A percentile compares a stretch with the other conserved stretches of the same genome.
These are phyloP conservation scores for Euphrasia confusa DNA, from an alignment of 257 asterid species.

Conservation along the genomic window DNA sequence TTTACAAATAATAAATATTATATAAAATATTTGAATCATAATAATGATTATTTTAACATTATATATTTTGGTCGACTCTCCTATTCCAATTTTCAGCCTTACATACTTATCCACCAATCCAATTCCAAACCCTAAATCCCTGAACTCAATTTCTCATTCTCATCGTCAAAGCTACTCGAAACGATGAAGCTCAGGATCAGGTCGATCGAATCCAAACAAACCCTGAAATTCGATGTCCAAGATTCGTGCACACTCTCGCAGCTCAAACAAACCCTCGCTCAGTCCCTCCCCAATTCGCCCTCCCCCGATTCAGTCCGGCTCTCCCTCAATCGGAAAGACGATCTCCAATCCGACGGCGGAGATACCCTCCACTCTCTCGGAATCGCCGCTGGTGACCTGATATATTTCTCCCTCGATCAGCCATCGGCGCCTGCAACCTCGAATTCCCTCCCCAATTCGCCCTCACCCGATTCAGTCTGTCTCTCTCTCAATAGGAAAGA, in stretches of 20 bases:
- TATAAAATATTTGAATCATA: no score
- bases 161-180: not conserved
- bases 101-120: no score
- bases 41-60: no score
- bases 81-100: no score
- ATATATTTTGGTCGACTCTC: no score
- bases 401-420: constrained; percentile 44
- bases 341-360: constrained; percentile 47
- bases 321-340: constrained; percentile 71
- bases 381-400: constrained; percentile 65
- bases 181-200: constrained; percentile 70
- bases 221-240: constrained; percentile 52
- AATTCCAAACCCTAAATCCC: not conserved
- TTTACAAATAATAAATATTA: no score
- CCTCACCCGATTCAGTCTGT: constrained; percentile 43
- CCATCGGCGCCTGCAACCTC: constrained; percentile 9
- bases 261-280: constrained; percentile 41
- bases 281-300: constrained; percentile 37
- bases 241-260: constrained; percentile 41
- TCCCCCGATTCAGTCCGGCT: constrained; percentile 49
- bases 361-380: constrained; percentile 57
- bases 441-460: constrained; percentile 33
- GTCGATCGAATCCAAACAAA: constrained; percentile 53
- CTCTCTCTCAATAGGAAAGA: constrained; percentile 75
- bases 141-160: no score